These are phyloP conservation scores for Fusarium burgessii DNA, from an alignment of 2,329 filamentous ascomycete genomes.

Conservation along the genomic window DNA sequence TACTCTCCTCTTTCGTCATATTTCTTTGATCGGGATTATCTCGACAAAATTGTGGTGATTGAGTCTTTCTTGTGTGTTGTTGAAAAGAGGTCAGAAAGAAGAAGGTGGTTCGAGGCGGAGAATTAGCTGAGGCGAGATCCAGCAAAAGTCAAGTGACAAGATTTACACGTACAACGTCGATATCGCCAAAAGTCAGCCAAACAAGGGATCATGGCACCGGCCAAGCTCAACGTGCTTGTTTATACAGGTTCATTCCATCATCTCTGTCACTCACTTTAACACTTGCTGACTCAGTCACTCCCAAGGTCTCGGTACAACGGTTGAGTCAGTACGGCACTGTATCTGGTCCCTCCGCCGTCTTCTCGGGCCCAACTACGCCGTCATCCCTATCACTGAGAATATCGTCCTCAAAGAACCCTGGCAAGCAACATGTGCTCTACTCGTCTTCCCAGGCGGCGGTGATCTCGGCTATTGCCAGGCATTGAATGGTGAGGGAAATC, in stretches of 20 bases:
- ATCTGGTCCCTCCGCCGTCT: slow-evolving; percentile 87
- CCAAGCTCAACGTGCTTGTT: slow-evolving; percentile 89
- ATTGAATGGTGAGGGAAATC: slow-evolving; percentile 89
- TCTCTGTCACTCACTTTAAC: not conserved
- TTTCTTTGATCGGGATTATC: slow-evolving; percentile 42
- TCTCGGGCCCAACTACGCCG: slow-evolving; percentile 90
- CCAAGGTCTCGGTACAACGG: slow-evolving; percentile 83
- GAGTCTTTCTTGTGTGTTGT: slow-evolving; percentile 4
- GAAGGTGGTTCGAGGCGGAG: slow-evolving; percentile 43
- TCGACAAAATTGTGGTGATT: not conserved
- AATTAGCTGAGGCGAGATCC: slow-evolving; percentile 39
- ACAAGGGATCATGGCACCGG: slow-evolving; percentile 66
- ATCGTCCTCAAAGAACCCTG: slow-evolving; percentile 92
- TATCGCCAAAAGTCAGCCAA: not conserved
- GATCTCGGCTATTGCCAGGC: slow-evolving; percentile 90
- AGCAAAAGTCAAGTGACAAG: slow-evolving; percentile 44
- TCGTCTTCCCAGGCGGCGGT: slow-evolving; percentile 94
- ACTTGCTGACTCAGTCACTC: slow-evolving; percentile 14
- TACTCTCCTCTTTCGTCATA: slow-evolving; percentile 66
- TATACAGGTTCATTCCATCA: slow-evolving; percentile 78
- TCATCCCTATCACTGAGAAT: slow-evolving; percentile 83
- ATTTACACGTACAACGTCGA: not conserved
- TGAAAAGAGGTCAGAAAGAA: slow-evolving; percentile 8
- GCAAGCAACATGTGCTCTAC: slow-evolving; percentile 84
- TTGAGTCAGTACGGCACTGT: slow-evolving; percentile 90